These are phyloP conservation scores for Imleria badia DNA, from an alignment of 768 basidiomycete genomes.

Conservation along the genomic window DNA sequence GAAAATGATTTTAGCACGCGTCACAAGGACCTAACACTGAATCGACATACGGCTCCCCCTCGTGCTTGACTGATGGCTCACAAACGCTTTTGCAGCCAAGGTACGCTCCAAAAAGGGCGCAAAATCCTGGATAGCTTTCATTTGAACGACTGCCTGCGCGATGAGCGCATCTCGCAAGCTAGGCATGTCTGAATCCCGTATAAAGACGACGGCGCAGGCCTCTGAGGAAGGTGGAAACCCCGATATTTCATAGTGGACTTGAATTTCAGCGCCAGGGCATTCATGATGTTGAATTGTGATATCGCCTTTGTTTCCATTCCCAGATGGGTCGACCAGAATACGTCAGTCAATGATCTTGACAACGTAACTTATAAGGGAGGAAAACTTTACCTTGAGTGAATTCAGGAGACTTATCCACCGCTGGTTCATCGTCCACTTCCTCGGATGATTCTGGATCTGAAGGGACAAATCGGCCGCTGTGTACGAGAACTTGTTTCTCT, in stretches of 20 bases:
- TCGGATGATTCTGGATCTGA: constrained; percentile 23
- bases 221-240: constrained; percentile 39
- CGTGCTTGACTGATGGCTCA: constrained; percentile 7
- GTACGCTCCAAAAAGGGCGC: constrained; percentile 22
- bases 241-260: constrained; percentile 50
- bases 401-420: constrained; percentile 36
- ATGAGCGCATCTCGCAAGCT: constrained; percentile 6
- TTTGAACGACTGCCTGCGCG: constrained; percentile 6
- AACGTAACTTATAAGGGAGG: not conserved
- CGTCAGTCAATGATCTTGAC: not conserved
- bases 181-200: constrained; percentile 31
- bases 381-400: constrained; percentile 41
- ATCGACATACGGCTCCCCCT: constrained; percentile 18
- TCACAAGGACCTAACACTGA: not conserved
- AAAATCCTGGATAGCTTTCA: constrained; percentile 17
- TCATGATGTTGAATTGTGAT: constrained; percentile 7
- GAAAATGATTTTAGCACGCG: not conserved
- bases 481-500: constrained; percentile 74
- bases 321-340: not conserved
- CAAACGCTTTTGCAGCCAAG: constrained; percentile 28
- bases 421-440: constrained; percentile 27
- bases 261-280: constrained; percentile 4
- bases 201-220: constrained; percentile 45
- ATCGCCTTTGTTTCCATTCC: constrained; percentile 12
- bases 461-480: constrained; percentile 59